These are phyloP conservation scores for Avena eriantha DNA, from an alignment of 176 grass and related monocot genomes.

Conservation along the genomic window DNA sequence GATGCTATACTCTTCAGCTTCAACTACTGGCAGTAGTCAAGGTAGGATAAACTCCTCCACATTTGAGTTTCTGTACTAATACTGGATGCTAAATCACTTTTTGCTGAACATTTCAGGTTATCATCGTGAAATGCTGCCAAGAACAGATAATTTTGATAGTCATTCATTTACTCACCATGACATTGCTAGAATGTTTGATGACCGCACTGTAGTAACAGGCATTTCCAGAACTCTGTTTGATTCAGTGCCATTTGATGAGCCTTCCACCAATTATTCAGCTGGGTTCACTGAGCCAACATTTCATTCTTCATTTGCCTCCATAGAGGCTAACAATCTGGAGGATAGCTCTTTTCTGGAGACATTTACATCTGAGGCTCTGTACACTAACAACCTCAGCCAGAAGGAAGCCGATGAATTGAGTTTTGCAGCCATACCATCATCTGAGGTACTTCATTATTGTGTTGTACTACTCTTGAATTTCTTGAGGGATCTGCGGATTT, in stretches of 20 bases:
- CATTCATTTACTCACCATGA: constrained; percentile 63
- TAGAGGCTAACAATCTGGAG: constrained; percentile 53
- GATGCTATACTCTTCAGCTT: constrained; percentile 35
- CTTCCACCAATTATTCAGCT: constrained; percentile 46
- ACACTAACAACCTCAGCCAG: constrained; percentile 60
- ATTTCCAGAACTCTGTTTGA: constrained; percentile 56
- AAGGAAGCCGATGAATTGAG: constrained; percentile 55
- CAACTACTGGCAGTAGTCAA: constrained; percentile 63
- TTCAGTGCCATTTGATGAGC: constrained; percentile 62
- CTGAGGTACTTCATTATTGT: constrained; percentile 63
- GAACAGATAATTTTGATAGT: constrained; percentile 50
- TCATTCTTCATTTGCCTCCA: constrained; percentile 59
- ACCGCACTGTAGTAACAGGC: constrained; percentile 54
- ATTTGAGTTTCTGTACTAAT: constrained; percentile 12
- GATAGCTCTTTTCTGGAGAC: constrained; percentile 53
- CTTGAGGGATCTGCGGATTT: neutral
- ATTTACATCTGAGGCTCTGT: constrained; percentile 61
- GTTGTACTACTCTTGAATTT: neutral
- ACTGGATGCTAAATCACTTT: neutral
- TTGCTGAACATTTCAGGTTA: constrained; percentile 50
- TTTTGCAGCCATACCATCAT: constrained; percentile 54
- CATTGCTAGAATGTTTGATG: constrained; percentile 64
- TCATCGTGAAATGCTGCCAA: constrained; percentile 59
- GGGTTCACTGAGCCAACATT: constrained; percentile 48
- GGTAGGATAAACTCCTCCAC: constrained; percentile 46